A percentile compares a stretch with the other conserved stretches of the same genome.
phyloP scores from a whole-genome alignment of 2,329 filamentous ascomycete species.

The Alternaria ventricosa region DNA sequence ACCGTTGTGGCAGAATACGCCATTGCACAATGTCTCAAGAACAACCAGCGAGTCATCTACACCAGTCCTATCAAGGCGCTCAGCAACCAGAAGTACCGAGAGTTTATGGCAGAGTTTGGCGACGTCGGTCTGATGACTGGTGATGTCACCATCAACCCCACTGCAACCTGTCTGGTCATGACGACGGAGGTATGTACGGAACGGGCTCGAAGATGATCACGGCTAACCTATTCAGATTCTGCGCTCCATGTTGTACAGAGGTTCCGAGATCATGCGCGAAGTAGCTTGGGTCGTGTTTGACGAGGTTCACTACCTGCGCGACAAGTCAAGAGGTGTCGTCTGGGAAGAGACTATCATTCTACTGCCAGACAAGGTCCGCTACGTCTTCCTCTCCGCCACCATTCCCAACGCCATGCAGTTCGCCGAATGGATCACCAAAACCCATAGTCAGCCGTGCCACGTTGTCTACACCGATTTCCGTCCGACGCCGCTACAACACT shows the following conservation, averaged over 20 bases:
- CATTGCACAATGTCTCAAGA: constrained; percentile 94
- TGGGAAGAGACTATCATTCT: constrained; percentile 99
- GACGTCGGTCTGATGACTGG: constrained; percentile 98
- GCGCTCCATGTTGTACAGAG: constrained; percentile 96
- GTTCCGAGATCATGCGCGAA: constrained; percentile 99
- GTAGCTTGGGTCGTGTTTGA: constrained; percentile 99
- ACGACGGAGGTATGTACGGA: constrained; percentile 73
- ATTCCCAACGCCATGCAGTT: constrained; percentile 99
- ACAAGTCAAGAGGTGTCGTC: constrained; percentile 91
- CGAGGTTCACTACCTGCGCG: constrained; percentile 98
- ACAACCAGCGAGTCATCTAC: constrained; percentile 98
- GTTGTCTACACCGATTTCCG: constrained; percentile 99
- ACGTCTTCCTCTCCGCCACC: constrained; percentile 96
- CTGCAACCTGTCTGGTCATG: constrained; percentile 97
- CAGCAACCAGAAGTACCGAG: constrained; percentile 98
- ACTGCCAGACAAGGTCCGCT: constrained; percentile 96
- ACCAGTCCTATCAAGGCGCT: constrained; percentile 98
- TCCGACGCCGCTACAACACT: constrained; percentile 94
- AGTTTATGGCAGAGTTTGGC: constrained; percentile 93
- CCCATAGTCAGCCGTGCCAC: constrained; percentile 95
- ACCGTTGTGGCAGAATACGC: constrained; percentile 98
- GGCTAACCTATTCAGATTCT: constrained; percentile 70
- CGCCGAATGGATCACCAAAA: constrained; percentile 98
- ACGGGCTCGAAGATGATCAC: too few species aligned
- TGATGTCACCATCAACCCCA: constrained; percentile 98